Base-by-base conservation (phyloP, 2,329 filamentous ascomycete species). In the Fusarium redolens region DNA sequence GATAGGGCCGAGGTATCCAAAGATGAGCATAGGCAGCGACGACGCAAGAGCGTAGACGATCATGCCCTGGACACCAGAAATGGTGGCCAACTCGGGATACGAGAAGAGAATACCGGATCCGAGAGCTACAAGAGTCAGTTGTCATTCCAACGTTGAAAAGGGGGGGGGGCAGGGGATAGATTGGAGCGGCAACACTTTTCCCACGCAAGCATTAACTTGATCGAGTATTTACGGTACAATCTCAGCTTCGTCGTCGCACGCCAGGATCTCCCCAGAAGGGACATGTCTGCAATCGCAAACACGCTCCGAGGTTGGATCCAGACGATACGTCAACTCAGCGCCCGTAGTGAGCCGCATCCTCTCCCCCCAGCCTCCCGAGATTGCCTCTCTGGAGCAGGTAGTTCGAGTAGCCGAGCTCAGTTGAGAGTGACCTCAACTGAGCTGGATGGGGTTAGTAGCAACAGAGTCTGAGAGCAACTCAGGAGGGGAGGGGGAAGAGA, bases 181-280 rank as follows among this genome's bases (percentile, higher is more conserved):
- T 79, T 82, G 85, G 90, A 94, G 93, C 93, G 93, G 93, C 93
- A 95, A 92, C 93, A 96, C 93, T 88, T 95, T 96, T 93, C 93
- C 92, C 93, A 96, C 93, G 93, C 93, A 96, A 96, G 93, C 92
- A 95, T 96, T 96, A 96, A 93, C 93, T 96, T 96, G 93, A 93
- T 96, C 93, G 93, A 96, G 93, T 96, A 91, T 91, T 73, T 87
- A 95, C 93, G 93, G 93, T 96, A 90, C 92, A 91, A 92, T 96
- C 93, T 96, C 93, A 96, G 93, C 93, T 90, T 95, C 89, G 85
- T 89, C 79, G 83, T 81, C 78, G 74, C 85, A 77, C 67, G 74
- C 61, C 63, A 51, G 68, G 80, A 83, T 86, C 84, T 86, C 83
- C 83, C 79, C 75, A 33, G 43, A 65, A 9, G 20, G 12, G 38